Conservation (phyloP, 345 rosid species). For the Eucalyptus coolabah region DNA sequence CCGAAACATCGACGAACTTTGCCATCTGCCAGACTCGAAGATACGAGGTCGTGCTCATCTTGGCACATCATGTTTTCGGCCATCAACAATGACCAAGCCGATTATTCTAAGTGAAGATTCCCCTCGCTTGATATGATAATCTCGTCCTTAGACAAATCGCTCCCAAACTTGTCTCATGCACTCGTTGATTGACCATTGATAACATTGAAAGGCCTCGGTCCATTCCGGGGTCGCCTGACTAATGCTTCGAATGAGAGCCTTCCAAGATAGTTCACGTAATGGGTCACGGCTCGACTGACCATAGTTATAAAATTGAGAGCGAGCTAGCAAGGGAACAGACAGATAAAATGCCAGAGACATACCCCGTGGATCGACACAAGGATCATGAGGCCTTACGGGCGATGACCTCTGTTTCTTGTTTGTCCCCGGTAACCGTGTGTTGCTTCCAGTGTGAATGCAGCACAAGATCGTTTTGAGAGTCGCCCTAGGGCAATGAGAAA, state of each 20-base stretch:
- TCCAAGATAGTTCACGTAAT: background rate
- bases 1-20: background rate
- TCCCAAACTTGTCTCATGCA: background rate
- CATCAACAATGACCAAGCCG: background rate
- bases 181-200: background rate
- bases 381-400: slow-evolving; percentile 91
- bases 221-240: background rate
- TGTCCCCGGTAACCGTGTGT: slow-evolving; percentile 68
- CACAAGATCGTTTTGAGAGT: background rate
- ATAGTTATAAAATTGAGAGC: background rate
- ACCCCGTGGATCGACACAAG: slow-evolving; percentile 89
- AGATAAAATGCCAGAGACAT: background rate
- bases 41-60: background rate
- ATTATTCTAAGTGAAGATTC: background rate
- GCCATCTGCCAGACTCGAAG: background rate
- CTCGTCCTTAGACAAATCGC: background rate
- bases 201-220: background rate
- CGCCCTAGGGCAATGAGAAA: background rate
- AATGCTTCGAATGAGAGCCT: background rate
- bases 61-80: background rate
- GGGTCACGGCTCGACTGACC: background rate
- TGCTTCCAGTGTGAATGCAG: slow-evolving; percentile 53
- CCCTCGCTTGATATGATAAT: background rate
- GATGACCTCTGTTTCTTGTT: slow-evolving; percentile 56
- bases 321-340: background rate